Evolutionary conservation across 2,329 filamentous ascomycete species (phyloP).

Genomic region (Ceratocystis diversiconidia): DNA sequence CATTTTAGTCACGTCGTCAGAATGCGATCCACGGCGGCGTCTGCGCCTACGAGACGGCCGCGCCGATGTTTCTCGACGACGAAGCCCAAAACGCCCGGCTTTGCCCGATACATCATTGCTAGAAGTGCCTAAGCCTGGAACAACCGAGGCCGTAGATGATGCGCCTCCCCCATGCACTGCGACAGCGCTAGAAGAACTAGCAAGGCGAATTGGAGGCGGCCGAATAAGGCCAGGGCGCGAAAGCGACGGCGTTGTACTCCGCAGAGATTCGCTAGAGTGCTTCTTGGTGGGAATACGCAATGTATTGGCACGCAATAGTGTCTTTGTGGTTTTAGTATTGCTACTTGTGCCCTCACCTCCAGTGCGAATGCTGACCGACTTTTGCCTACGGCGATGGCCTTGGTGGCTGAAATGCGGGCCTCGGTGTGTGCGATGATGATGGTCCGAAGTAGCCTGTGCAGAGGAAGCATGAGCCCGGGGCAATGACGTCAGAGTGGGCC

Average conservation of each 20-base stretch:
- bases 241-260: constrained; percentile 24
- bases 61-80: constrained; percentile 33
- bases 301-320: constrained; percentile 30
- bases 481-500: constrained; percentile 57
- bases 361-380: constrained; percentile 36
- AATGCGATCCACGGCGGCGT: constrained; percentile 33
- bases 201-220: background rate
- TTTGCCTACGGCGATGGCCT: constrained; percentile 24
- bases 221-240: constrained; percentile 23
- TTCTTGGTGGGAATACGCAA: constrained; percentile 35
- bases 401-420: constrained; percentile 5
- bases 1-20: constrained; percentile 93
- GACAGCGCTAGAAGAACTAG: background rate
- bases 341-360: constrained; percentile 27
- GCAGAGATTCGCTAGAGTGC: constrained; percentile 42
- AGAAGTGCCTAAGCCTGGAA: background rate
- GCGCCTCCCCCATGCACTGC: background rate
- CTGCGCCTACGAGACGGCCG: constrained; percentile 30
- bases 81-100: constrained; percentile 38
- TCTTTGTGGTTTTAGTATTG: background rate
- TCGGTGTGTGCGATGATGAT: background rate
- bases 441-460: constrained; percentile 8
- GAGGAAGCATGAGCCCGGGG: constrained; percentile 1
- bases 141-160: background rate
- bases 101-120: background rate